Evolutionary conservation across 768 basidiomycete genomes (phyloP), one percentile per base, ranked within the genome.

Genomic region (Tricholomella constricta): DNA sequence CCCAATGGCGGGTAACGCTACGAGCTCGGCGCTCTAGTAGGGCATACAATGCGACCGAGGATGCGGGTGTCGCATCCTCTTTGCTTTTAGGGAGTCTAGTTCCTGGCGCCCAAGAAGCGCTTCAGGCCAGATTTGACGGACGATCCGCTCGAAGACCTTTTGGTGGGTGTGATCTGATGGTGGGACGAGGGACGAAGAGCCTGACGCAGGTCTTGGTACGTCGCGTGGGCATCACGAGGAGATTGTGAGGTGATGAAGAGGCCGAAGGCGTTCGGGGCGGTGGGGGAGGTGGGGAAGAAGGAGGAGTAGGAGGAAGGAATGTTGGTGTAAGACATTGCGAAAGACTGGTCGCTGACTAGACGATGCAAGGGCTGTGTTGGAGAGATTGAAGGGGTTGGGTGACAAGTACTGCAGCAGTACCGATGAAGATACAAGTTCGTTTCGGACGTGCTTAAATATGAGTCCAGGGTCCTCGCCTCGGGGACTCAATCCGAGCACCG

Each of bases 181-280:
- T 64, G 56, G 59, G 59, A 68, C 31, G 66, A 65, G 19, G 69
- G 63, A 44, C 68, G 67, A 29, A 74, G 59, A 52, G 64, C 62
- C 56, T 66, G 69, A 19, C 72, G 68, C 49, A 77, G 63, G 56
- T 75, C 72, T 42, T 71, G 67, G 57, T 72, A 77, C 56, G 70
- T 69, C 40, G 64, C 56, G 54, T 75, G 69, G 4, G 68, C 63
- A 40, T 76, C 72, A 35, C 76, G 72, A 22, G 75, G 72, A 3
- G 68, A 70, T 36, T 72, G 69, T 20, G 69, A 58, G 17, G 63
- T 60, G 45, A 69, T 64, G 56, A 74, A 73, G 61, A 76, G 61
- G 61, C 58, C 60, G 65, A 75, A 74, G 41, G 65, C 54, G 51
- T 66, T 65, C 1, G 63, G 57, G 19, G 61, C 56, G 19, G 62